A percentile compares a stretch with the other conserved stretches of the same genome.
These are phyloP conservation scores for Byssoonygena ceratinophila DNA, from an alignment of 2,329 filamentous ascomycete genomes.

Conservation along the genomic window DNA sequence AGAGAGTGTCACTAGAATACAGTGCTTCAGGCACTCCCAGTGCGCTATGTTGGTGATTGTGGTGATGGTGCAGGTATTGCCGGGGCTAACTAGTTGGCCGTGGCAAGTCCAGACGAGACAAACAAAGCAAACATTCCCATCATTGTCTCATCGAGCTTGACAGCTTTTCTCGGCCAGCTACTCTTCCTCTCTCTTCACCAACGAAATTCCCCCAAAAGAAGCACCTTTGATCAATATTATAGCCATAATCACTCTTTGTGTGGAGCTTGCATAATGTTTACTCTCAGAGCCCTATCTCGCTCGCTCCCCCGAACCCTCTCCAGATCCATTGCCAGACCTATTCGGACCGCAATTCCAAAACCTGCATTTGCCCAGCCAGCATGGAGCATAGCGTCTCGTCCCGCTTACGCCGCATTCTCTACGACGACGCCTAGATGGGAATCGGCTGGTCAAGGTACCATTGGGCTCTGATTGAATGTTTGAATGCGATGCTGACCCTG, in stretches of 20 bases:
- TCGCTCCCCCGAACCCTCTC: conserved; percentile 55
- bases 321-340: conserved; percentile 46
- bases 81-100: neutral
- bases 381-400: conserved; percentile 36
- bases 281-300: conserved; percentile 55
- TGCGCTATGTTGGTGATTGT: too few species aligned
- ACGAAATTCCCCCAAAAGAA: neutral
- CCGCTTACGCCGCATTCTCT: conserved; percentile 39
- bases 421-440: conserved; percentile 35
- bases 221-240: neutral
- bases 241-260: neutral
- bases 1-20: too few species aligned
- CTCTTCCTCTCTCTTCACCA: neutral
- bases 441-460: conserved; percentile 39
- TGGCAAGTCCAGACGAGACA: neutral
- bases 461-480: neutral
- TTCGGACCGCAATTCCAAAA: conserved; percentile 39
- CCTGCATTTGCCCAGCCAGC: conserved; percentile 42
- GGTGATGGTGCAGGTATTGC: neutral
- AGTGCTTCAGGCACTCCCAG: too few species aligned
- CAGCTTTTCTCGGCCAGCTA: neutral
- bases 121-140: neutral
- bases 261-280: conserved; percentile 50
- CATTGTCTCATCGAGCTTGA: neutral
- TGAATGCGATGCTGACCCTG: neutral